These are phyloP conservation scores for Letharia lupina DNA, from an alignment of 495 filamentous ascomycete species.

Conservation along the genomic window DNA sequence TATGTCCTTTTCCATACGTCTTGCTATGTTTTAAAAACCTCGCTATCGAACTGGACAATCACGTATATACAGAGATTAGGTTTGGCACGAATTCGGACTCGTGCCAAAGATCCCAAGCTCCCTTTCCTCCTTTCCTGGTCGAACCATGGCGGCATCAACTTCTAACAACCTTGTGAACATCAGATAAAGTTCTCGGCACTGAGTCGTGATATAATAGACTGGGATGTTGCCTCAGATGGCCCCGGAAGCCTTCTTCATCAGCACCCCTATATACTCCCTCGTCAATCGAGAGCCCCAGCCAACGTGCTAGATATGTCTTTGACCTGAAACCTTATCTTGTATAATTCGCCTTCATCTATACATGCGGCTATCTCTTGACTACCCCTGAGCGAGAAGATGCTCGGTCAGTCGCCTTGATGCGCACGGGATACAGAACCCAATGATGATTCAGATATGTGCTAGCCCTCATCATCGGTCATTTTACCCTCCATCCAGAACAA, in stretches of 20 bases:
- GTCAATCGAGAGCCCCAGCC: neutral
- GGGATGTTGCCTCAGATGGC: neutral
- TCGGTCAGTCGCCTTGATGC: neutral
- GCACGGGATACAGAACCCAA: neutral
- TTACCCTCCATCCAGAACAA: constrained; percentile 22
- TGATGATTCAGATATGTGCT: neutral
- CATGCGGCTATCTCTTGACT: neutral
- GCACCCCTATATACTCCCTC: neutral
- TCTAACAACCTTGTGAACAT: neutral
- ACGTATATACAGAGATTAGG: neutral
- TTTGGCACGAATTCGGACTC: neutral
- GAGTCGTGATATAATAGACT: neutral
- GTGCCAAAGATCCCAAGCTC: neutral
- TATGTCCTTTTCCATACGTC: neutral
- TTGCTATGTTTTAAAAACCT: neutral
- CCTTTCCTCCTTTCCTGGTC: neutral
- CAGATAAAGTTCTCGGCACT: neutral
- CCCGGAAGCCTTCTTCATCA: neutral
- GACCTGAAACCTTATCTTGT: neutral
- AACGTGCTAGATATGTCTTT: neutral
- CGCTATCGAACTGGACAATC: neutral
- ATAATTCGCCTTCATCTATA: neutral
- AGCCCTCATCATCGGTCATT: neutral
- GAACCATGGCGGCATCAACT: neutral
- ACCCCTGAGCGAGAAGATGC: neutral